Evolutionary conservation across 768 basidiomycete species (phyloP), one percentile per base, ranked within the genome.

Genomic region (Roridomyces roridus): DNA sequence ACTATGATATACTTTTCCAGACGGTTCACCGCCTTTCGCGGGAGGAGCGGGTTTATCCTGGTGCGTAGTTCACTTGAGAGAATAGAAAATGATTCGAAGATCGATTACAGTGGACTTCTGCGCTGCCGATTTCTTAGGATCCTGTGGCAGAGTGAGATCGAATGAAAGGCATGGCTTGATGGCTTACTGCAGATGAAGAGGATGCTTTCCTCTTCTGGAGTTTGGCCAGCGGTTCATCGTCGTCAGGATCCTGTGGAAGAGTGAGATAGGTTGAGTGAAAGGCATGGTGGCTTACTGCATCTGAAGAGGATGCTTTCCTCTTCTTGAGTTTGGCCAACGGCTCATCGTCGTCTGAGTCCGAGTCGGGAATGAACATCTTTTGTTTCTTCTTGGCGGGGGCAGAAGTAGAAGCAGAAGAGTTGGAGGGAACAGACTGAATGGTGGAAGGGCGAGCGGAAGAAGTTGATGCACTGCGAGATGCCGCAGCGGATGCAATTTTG

Each of bases 291-390:
- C 55, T 37, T 40, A 58, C 57, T 43, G 24, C 39, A 31, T 41
- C 36, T 34, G 39, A 26, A 8, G 41, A 14, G 31, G 57, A 31
- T 28, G 15, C 29, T 12, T 62, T 55, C 29, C 42, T 51, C 36
- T 47, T 41, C 42, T 35, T 44, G 2, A 51, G 17, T 12, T 43
- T 44, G 21, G 57, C 57, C 23, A 59, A 41, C 20, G 57, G 52
- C 35, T 29, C 18, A 17, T 63, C 61, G 12, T 55, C 52, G 24
- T 59, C 61, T n/a, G 50, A 51, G n/a, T 58, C 57, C 5, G 61
- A 52, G 7, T 51, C 56, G 15, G 48, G 25, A 23, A 37, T 0
- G 18, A 55, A 21, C 1, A 43, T 29, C 50, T 62, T 57, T 24
- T 17, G 9, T 29, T 59, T 63, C 45, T 58, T 57, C 42, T 62